phyloP scores from a whole-genome alignment of 1,284 basidiomycete species.

The Cystobasidiaceae sp. region DNA sequence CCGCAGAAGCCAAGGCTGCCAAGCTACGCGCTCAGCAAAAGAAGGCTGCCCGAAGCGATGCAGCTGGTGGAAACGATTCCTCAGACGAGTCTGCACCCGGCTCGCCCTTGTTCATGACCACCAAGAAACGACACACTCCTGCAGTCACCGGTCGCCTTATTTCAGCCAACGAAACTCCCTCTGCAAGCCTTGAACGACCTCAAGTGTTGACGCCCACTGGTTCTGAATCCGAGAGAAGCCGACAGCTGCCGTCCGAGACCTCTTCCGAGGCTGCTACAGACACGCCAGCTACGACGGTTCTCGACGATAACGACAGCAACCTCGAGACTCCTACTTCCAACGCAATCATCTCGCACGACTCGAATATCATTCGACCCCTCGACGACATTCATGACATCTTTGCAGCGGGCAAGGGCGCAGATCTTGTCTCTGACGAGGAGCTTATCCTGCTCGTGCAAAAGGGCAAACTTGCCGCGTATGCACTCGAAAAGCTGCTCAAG shows the following conservation, averaged over 20 bases:
- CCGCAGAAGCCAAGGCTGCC: constrained; percentile 32
- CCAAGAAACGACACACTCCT: constrained; percentile 28
- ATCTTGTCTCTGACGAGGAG: constrained; percentile 82
- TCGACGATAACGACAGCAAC: constrained; percentile 27
- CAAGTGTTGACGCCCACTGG: constrained; percentile 22
- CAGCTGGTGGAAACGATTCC: constrained; percentile 8
- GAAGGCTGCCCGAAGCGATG: neutral
- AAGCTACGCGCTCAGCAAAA: constrained; percentile 3
- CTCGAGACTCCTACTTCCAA: constrained; percentile 17
- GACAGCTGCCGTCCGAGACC: constrained; percentile 36
- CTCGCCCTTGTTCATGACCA: constrained; percentile 39
- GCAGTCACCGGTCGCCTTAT: constrained; percentile 15
- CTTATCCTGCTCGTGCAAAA: constrained; percentile 81
- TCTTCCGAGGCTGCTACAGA: constrained; percentile 38
- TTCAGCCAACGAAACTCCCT: neutral
- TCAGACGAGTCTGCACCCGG: constrained; percentile 40
- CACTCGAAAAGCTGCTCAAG: constrained; percentile 85
- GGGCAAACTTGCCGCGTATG: constrained; percentile 89
- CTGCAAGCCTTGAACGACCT: neutral
- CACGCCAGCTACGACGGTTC: constrained; percentile 32
- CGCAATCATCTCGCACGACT: neutral
- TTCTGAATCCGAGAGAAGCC: constrained; percentile 15
- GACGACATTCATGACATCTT: constrained; percentile 81
- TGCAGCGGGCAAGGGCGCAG: constrained; percentile 61
- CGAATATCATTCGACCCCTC: constrained; percentile 44